A percentile compares a stretch with the other conserved stretches of the same genome.
phyloP scores from a whole-genome alignment of 2,329 filamentous ascomycete genomes.

The Zasmidium cellare region DNA sequence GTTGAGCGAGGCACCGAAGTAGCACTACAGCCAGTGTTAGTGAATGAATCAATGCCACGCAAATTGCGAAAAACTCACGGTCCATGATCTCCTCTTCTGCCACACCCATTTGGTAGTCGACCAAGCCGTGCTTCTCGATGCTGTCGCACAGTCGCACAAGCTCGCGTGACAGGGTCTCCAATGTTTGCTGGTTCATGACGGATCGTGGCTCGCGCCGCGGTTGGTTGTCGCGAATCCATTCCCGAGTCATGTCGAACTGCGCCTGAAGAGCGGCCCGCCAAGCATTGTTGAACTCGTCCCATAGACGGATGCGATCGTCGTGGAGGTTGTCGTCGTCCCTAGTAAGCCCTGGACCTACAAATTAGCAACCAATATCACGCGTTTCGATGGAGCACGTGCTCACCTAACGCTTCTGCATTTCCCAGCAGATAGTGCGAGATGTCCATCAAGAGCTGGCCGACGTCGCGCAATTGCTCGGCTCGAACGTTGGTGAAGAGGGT shows the following conservation, averaged over 20 bases:
- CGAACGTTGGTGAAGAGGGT: slow-evolving; percentile 71
- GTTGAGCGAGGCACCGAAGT: slow-evolving; percentile 20
- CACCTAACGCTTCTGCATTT: slow-evolving; percentile 67
- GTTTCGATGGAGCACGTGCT: slow-evolving; percentile 33
- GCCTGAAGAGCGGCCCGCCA: slow-evolving; percentile 83
- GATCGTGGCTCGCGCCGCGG: slow-evolving; percentile 58
- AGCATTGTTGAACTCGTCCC: slow-evolving; percentile 91
- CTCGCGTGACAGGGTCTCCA: slow-evolving; percentile 80
- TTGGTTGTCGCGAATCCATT: slow-evolving; percentile 60
- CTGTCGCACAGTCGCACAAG: slow-evolving; percentile 80
- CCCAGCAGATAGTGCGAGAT: slow-evolving; percentile 67
- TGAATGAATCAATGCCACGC: background rate
- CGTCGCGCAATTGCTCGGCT: slow-evolving; percentile 60
- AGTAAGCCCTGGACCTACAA: slow-evolving; percentile 65
- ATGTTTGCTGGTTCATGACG: slow-evolving; percentile 65
- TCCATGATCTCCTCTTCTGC: slow-evolving; percentile 90
- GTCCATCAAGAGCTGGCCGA: slow-evolving; percentile 58
- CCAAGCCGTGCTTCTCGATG: slow-evolving; percentile 86
- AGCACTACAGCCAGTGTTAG: slow-evolving; percentile 21
- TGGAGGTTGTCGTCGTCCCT: slow-evolving; percentile 78
- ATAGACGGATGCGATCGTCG: slow-evolving; percentile 75
- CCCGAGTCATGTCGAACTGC: slow-evolving; percentile 72
- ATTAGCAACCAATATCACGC: slow-evolving; percentile 23
- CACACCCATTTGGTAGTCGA: slow-evolving; percentile 96
- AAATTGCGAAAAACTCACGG: slow-evolving; percentile 56